Percentiles rank a stretch among this genome's conserved stretches.
Conservation (phyloP, 73 alveolate genomes). For the Paramecium caudatum region DNA sequence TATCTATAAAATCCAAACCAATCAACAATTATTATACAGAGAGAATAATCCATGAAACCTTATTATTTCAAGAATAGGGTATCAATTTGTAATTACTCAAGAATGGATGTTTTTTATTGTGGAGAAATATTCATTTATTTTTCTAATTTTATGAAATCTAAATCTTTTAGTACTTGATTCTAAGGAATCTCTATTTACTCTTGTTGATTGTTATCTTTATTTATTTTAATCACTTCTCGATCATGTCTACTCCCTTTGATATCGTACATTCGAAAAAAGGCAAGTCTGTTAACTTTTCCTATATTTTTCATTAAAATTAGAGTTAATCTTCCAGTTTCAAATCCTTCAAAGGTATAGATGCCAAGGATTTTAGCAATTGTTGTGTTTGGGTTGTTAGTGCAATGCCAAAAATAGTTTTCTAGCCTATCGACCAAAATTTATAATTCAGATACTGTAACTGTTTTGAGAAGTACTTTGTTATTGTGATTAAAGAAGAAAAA, state of each 20-base stretch:
- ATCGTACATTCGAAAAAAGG: constrained; percentile 87
- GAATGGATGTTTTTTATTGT: not conserved
- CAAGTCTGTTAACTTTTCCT: constrained; percentile 84
- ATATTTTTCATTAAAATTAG: constrained; percentile 93
- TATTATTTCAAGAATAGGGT: not conserved
- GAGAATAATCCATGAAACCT: constrained; percentile 86
- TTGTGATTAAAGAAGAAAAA: constrained; percentile 96
- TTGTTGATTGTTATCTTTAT: constrained; percentile 67
- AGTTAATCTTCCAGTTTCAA: constrained; percentile 84
- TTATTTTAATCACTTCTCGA: constrained; percentile 83
- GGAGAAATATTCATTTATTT: constrained; percentile 55
- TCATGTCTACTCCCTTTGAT: constrained; percentile 93
- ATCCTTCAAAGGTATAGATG: constrained; percentile 90
- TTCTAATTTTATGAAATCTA: constrained; percentile 81
- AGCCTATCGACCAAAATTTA: constrained; percentile 82
- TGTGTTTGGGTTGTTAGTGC: constrained; percentile 83
- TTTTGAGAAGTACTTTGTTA: constrained; percentile 91
- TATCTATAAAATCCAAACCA: constrained; percentile 49
- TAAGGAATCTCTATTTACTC: constrained; percentile 82
- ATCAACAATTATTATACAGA: constrained; percentile 73
- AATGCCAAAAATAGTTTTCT: constrained; percentile 84
- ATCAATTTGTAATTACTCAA: constrained; percentile 41
- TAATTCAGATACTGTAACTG: constrained; percentile 90
- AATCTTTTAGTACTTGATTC: constrained; percentile 87
- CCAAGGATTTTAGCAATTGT: constrained; percentile 96